Conservation (phyloP, 192 early-diverging fungal genomes). For the Rhizoclosmatium globosum region DNA sequence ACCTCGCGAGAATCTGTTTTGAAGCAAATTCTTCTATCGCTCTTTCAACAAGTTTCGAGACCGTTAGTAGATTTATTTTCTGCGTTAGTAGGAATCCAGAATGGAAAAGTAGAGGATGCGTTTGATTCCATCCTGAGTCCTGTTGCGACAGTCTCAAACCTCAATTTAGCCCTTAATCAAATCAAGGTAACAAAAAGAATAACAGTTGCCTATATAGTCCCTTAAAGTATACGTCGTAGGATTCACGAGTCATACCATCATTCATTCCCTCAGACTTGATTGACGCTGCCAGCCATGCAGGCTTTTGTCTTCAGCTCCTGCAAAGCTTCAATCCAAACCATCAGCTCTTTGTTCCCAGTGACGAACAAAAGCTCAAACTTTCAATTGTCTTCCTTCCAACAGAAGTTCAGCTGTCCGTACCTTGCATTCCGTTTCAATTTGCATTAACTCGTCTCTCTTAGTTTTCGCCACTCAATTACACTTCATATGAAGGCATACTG, state of each 20-base stretch:
- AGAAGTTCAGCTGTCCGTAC: slow-evolving; percentile 7
- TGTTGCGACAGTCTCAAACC: background rate
- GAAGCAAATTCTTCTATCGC: slow-evolving; percentile 1
- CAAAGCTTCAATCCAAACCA: slow-evolving; percentile 16
- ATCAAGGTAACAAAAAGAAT: slow-evolving; percentile 1
- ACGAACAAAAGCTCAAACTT: background rate
- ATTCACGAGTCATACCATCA: background rate
- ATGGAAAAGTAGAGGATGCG: background rate
- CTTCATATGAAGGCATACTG: background rate
- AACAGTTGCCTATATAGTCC: background rate
- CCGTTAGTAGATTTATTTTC: slow-evolving; percentile 3
- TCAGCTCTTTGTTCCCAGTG: background rate
- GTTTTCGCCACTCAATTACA: no score
- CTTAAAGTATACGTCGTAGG: background rate
- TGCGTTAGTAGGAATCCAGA: background rate
- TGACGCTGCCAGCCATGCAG: slow-evolving; percentile 16
- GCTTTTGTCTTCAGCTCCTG: slow-evolving; percentile 19
- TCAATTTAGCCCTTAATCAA: background rate
- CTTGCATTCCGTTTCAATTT: background rate
- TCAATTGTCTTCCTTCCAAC: background rate
- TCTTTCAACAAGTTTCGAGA: background rate
- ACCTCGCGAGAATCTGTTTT: background rate
- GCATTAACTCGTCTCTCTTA: background rate
- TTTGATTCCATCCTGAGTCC: background rate
- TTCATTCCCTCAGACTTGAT: slow-evolving; percentile 19